phyloP scores from a whole-genome alignment of 768 basidiomycete species.

The Agrocybe chaxingu region DNA sequence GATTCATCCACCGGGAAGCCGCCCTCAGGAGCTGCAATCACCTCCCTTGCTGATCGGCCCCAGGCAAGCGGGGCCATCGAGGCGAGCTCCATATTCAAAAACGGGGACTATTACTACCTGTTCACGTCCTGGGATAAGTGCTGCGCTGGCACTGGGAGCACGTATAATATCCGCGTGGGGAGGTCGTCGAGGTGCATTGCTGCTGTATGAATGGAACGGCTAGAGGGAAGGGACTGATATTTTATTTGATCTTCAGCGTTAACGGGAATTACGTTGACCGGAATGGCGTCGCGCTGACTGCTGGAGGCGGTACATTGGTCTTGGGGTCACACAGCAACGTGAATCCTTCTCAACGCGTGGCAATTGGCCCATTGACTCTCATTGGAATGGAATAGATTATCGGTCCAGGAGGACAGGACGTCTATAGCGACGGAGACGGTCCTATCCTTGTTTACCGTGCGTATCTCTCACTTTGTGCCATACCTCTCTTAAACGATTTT shows the following conservation, averaged over 20 bases:
- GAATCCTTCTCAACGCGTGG: slow-evolving; percentile 7
- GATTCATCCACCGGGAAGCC: slow-evolving; percentile 40
- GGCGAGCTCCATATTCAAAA: slow-evolving; percentile 43
- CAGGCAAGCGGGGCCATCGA: slow-evolving; percentile 45
- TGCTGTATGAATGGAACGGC: not conserved
- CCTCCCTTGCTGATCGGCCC: slow-evolving; percentile 43
- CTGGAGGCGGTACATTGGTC: slow-evolving; percentile 53
- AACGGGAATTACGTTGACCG: slow-evolving; percentile 46
- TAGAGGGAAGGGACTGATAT: not conserved
- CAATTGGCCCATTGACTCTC: not conserved
- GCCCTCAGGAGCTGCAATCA: slow-evolving; percentile 30
- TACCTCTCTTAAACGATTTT: not conserved
- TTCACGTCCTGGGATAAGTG: slow-evolving; percentile 57
- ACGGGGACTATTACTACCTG: slow-evolving; percentile 46
- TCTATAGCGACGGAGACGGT: slow-evolving; percentile 42
- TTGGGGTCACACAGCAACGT: slow-evolving; percentile 42
- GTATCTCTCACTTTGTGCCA: slow-evolving; percentile 15
- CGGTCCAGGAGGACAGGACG: slow-evolving; percentile 56
- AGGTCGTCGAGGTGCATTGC: slow-evolving; percentile 38
- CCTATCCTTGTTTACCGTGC: slow-evolving; percentile 49
- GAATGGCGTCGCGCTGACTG: slow-evolving; percentile 37
- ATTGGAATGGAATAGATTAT: slow-evolving; percentile 29
- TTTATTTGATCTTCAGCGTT: slow-evolving; percentile 22
- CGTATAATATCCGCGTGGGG: slow-evolving; percentile 60
- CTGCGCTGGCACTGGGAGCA: slow-evolving; percentile 47